Percentiles rank a stretch among this genome's conserved stretches.
Evolutionary conservation across 2,329 filamentous ascomycete species (phyloP).

Genomic region (Ceratocystis destructans): DNA sequence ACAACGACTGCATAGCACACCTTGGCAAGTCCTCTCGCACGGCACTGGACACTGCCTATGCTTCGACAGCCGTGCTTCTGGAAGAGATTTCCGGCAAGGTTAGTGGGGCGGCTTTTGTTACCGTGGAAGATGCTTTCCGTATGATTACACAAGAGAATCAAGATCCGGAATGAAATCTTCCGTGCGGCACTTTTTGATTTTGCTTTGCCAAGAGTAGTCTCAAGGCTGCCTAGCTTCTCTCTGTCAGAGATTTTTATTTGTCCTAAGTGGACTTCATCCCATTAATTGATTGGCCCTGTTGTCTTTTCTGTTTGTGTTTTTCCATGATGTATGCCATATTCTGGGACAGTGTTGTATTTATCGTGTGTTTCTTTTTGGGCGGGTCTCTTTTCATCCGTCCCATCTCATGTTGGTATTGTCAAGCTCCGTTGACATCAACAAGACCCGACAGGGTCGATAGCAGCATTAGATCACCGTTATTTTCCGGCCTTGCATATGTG

Average conservation of each 20-base stretch:
- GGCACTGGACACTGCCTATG: constrained; percentile 69
- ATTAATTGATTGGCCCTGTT: background rate
- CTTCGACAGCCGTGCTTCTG: constrained; percentile 76
- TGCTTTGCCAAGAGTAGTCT: no score
- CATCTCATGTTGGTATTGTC: background rate
- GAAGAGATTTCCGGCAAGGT: constrained; percentile 68
- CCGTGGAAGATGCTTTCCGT: constrained; percentile 4
- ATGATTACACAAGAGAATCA: background rate
- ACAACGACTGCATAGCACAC: constrained; percentile 46
- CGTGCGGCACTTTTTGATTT: no score
- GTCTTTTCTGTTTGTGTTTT: background rate
- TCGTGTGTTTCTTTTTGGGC: background rate
- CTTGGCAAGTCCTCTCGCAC: constrained; percentile 80
- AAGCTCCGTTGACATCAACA: background rate
- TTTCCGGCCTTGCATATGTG: background rate
- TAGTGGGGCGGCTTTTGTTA: constrained; percentile 66
- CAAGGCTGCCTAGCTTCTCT: no score
- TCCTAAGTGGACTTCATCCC: no score
- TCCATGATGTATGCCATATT: background rate
- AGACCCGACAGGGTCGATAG: no score
- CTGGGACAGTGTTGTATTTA: constrained; percentile 5
- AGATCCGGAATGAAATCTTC: background rate
- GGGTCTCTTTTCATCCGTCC: no score
- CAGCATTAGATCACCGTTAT: no score
- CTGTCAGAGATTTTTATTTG: no score